These are phyloP conservation scores for Claviceps sp. DNA, from an alignment of 2,329 filamentous ascomycete species.

Conservation along the genomic window DNA sequence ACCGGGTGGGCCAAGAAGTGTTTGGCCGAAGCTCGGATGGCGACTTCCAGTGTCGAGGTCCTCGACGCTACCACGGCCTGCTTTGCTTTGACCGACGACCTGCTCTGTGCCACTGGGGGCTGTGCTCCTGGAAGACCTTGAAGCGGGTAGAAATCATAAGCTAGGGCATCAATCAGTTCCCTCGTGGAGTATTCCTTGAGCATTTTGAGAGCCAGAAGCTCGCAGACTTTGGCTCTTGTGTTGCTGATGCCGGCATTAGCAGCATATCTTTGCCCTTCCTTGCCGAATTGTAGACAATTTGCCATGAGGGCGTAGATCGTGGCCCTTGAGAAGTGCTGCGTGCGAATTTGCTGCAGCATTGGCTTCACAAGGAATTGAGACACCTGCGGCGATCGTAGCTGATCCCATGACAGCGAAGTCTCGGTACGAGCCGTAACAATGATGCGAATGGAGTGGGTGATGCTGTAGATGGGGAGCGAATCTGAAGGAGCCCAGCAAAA, in stretches of 20 bases:
- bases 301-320: slow-evolving; percentile 85
- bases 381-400: slow-evolving; percentile 87
- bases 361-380: slow-evolving; percentile 94
- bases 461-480: slow-evolving; percentile 73
- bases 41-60: slow-evolving; percentile 83
- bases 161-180: slow-evolving; percentile 85
- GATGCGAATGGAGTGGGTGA: slow-evolving; percentile 80
- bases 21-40: slow-evolving; percentile 85
- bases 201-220: slow-evolving; percentile 78
- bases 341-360: slow-evolving; percentile 78
- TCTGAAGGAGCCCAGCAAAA: slow-evolving; percentile 34
- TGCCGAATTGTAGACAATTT: slow-evolving; percentile 85
- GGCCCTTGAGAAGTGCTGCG: slow-evolving; percentile 71
- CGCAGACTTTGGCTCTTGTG: slow-evolving; percentile 78
- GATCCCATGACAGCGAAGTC: slow-evolving; percentile 87
- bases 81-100: slow-evolving; percentile 26
- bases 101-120: slow-evolving; percentile 21
- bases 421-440: slow-evolving; percentile 77
- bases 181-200: slow-evolving; percentile 80
- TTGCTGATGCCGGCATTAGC: slow-evolving; percentile 73
- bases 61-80: slow-evolving; percentile 49
- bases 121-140: slow-evolving; percentile 54
- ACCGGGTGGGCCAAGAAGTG: slow-evolving; percentile 83
- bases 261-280: slow-evolving; percentile 70
- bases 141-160: slow-evolving; percentile 88